Percentiles rank a stretch among this genome's conserved stretches.
Conservation (phyloP, 148 eudicot species). For the Dianthus caryophyllus region DNA sequence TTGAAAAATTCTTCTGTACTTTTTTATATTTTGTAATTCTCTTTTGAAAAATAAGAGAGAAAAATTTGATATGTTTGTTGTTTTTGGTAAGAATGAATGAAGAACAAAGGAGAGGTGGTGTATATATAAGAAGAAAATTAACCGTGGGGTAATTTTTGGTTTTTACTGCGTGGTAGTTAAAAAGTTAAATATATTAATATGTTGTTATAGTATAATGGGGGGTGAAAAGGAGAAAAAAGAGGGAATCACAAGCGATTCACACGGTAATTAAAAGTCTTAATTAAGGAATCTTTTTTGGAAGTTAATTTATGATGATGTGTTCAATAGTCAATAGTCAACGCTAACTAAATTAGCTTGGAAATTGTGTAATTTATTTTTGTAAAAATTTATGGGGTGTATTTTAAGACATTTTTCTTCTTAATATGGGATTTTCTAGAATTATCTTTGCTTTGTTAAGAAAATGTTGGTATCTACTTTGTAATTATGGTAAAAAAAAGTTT, state of each 20-base stretch:
- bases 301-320: too few species aligned
- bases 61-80: background rate
- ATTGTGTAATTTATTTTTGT: background rate
- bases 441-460: too few species aligned
- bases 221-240: background rate
- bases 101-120: constrained; percentile 7
- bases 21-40: background rate
- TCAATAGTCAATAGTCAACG: background rate
- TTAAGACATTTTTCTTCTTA: background rate
- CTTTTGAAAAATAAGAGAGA: too few species aligned
- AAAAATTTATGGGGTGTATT: background rate
- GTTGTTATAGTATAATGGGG: background rate
- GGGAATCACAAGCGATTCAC: constrained; percentile 9
- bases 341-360: background rate
- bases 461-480: too few species aligned
- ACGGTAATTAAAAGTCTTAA: constrained; percentile 2
- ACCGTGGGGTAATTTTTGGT: background rate
- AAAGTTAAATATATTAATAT: background rate
- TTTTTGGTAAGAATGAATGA: constrained; percentile 12
- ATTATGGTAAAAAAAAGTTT: too few species aligned
- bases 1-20: constrained; percentile 4
- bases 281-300: constrained; percentile 21
- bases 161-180: background rate
- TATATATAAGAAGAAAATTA: background rate
- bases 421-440: background rate